Conservation (phyloP, 164 flowering plant species). For the Liriodendron chinense region DNA sequence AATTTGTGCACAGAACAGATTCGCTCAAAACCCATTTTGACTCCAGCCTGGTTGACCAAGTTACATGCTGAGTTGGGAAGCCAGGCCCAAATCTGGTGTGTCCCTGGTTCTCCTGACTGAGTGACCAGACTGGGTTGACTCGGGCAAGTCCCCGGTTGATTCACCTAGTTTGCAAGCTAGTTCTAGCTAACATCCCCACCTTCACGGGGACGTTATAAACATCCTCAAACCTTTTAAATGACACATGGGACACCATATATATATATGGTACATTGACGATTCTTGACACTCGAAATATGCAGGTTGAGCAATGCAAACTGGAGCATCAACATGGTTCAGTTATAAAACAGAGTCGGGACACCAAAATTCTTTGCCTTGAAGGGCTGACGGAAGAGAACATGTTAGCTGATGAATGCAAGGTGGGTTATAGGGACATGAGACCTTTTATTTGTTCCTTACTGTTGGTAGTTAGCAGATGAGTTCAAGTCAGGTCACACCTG, state of each 20-base stretch:
- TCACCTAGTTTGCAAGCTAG: too few relatives aligned
- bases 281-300: slow-evolving; percentile 3
- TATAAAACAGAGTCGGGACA: slow-evolving; percentile 16
- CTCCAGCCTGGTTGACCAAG: too few relatives aligned
- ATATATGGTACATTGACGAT: neutral
- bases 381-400: slow-evolving; percentile 18
- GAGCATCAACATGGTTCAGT: neutral
- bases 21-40: neutral
- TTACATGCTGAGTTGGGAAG: too few relatives aligned
- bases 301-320: slow-evolving; percentile 56
- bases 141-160: too few relatives aligned
- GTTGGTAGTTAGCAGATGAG: neutral
- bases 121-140: too few relatives aligned
- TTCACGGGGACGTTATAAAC: too few relatives aligned
- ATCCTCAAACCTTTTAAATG: too few relatives aligned
- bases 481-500: too few relatives aligned
- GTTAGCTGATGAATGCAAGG: slow-evolving; percentile 33
- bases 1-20: too few relatives aligned
- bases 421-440: slow-evolving; percentile 7
- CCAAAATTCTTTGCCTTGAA: slow-evolving; percentile 8
- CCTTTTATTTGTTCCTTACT: neutral
- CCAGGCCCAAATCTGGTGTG: too few relatives aligned
- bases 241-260: neutral
- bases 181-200: too few relatives aligned
- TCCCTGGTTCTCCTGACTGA: too few relatives aligned